These are phyloP conservation scores for Oryza punctata DNA, from an alignment of 176 grass and related monocot genomes.

Conservation along the genomic window DNA sequence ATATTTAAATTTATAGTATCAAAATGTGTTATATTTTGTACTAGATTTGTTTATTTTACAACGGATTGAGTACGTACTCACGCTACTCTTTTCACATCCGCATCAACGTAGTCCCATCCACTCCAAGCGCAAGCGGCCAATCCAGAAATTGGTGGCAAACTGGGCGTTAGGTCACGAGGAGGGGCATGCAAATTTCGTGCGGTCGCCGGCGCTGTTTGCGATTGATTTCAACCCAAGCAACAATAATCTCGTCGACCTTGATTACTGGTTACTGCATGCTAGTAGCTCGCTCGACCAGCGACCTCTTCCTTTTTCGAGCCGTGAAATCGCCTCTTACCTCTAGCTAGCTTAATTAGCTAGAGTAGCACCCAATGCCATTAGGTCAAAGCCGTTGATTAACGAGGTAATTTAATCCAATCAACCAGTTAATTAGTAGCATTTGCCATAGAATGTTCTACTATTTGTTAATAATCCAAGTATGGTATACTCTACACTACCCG, in stretches of 20 bases:
- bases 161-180: not conserved
- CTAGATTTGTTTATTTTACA: no score
- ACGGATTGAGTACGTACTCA: no score
- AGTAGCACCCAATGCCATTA: not conserved
- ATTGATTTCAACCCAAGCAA: not conserved
- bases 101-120: no score
- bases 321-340: conserved; percentile 4
- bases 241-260: not conserved
- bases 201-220: not conserved
- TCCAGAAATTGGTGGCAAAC: not conserved
- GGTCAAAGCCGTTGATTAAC: not conserved
- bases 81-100: no score
- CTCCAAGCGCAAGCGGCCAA: not conserved
- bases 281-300: no score
- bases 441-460: conserved; percentile 3
- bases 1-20: no score
- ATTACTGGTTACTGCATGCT: not conserved
- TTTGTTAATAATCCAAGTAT: not conserved
- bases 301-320: not conserved
- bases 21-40: no score
- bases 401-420: no score
- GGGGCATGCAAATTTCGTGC: not conserved
- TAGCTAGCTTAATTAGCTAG: not conserved
- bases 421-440: not conserved
- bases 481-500: not conserved